Conservation (phyloP, 139 green algal species). For the Closterium sp. region DNA sequence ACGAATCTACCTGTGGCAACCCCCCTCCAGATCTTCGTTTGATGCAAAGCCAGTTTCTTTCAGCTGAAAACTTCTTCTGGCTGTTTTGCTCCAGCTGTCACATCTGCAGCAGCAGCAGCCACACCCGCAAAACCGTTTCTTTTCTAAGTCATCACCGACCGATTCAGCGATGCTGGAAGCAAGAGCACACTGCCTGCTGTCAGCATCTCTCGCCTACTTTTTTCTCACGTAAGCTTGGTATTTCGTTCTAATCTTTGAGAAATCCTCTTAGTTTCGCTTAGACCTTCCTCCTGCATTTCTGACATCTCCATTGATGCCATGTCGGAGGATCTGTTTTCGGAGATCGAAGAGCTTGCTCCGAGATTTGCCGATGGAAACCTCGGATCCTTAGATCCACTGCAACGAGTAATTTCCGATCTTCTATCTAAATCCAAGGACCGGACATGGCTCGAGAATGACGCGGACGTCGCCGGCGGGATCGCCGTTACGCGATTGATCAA, state of each 20-base stretch:
- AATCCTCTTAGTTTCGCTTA: too few species aligned
- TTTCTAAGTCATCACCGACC: not conserved
- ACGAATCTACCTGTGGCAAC: too few species aligned
- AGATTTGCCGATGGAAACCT: not conserved
- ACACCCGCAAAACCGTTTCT: not conserved
- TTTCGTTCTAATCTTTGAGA: not conserved
- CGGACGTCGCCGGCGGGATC: not conserved
- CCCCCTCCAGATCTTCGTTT: too few species aligned
- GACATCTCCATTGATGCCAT: not conserved
- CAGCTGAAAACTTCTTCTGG: not conserved
- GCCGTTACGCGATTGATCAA: not conserved
- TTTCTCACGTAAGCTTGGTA: not conserved
- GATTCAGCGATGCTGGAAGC: not conserved
- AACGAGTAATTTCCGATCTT: not conserved
- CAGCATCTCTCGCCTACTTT: not conserved
- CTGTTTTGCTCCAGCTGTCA: not conserved
- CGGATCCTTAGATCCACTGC: not conserved
- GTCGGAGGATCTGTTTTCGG: not conserved
- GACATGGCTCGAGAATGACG: not conserved
- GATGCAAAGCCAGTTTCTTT: not conserved
- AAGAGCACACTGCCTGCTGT: not conserved
- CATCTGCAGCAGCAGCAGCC: not conserved
- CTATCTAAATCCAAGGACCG: not conserved
- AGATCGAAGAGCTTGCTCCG: not conserved
- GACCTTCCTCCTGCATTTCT: too few species aligned